These are phyloP conservation scores for Trapa bicornis DNA, from an alignment of 345 rosid genomes.

Conservation along the genomic window DNA sequence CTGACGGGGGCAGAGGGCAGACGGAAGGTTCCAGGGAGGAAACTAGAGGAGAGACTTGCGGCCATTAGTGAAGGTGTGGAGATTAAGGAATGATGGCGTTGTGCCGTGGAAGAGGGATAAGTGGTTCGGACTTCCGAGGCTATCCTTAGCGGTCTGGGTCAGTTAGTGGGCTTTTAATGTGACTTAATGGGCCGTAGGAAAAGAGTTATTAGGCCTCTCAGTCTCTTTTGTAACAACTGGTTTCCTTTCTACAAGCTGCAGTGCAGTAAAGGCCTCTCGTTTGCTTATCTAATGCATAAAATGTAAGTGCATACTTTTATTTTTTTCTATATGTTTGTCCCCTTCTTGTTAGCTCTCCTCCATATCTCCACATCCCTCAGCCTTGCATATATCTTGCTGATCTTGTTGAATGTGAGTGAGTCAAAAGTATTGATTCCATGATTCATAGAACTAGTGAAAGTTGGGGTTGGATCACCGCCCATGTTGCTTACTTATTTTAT, in stretches of 20 bases:
- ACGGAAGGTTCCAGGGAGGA: slow-evolving; percentile 46
- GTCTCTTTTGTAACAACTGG: too few relatives aligned
- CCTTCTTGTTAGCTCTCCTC: slow-evolving; percentile 17
- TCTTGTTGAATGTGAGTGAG: neutral
- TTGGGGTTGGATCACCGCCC: too few relatives aligned
- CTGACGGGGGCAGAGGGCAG: slow-evolving; percentile 19
- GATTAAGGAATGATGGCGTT: neutral
- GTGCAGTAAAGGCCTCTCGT: neutral
- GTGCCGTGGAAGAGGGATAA: neutral
- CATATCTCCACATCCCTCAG: slow-evolving; percentile 29
- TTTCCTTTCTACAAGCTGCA: too few relatives aligned
- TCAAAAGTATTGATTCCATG: too few relatives aligned
- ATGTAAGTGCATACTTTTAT: neutral
- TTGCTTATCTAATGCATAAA: neutral
- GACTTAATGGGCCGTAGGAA: too few relatives aligned
- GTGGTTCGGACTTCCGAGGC: neutral
- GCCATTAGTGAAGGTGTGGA: slow-evolving; percentile 25
- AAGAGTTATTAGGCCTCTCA: neutral
- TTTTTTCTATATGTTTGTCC: slow-evolving; percentile 7
- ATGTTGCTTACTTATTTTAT: too few relatives aligned
- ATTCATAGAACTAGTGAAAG: too few relatives aligned
- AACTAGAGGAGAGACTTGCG: slow-evolving; percentile 43
- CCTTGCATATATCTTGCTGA: slow-evolving; percentile 42
- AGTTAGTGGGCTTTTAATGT: too few relatives aligned
- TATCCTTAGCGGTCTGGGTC: too few relatives aligned